Base-by-base conservation (phyloP, 345 rosid genomes). In the Citrus unshiu region DNA sequence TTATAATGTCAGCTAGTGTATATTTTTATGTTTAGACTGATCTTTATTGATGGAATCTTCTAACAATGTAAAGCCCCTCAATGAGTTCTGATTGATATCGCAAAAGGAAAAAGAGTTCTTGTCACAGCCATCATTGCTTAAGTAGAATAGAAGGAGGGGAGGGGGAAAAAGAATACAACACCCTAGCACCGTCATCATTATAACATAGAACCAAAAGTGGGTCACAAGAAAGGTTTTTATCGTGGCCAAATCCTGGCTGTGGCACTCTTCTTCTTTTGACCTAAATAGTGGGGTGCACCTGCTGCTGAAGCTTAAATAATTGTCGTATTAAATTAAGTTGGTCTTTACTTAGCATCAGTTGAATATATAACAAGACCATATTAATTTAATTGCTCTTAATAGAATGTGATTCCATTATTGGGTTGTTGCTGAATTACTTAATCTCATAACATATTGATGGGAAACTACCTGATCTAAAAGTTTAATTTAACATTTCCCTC, bases 31-130 rank as follows among this genome's bases (percentile, higher is more conserved):
- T 76, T 77, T 67, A 78, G 73, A 75, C 74, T 81, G 49, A 70
- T 74, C 61, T 79, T 73, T 78, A 81, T 72, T 71, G 77, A 79
- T 80, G 83, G 88, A 87, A 89, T 87, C 85, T 84, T 90, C 85
- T 74, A 81, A 80, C 83, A 64, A 81, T 82, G 80, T 60, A 79
- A 77, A 56, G 2, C 70, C 32, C 66, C 35, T 80, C 65, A 62
- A 80, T 54, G 61, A 81, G 27, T 78, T 83, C 80, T 77, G 82
- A 76, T 82, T 75, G 84, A 77, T 54, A 54, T 54, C n/a, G 79
- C 84, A 87, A 78, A 86, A 84, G 83, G 76, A 78, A 78, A 79
- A 81, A 80, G 73, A 46, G 60, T 71, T 77, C 39, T 76, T 73
- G 81, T 81, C 87, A 79, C 75, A 62, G 43, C 73, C 85, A 86